Conservation (phyloP, 2,329 filamentous ascomycete genomes). For the Colletotrichum sp. region DNA sequence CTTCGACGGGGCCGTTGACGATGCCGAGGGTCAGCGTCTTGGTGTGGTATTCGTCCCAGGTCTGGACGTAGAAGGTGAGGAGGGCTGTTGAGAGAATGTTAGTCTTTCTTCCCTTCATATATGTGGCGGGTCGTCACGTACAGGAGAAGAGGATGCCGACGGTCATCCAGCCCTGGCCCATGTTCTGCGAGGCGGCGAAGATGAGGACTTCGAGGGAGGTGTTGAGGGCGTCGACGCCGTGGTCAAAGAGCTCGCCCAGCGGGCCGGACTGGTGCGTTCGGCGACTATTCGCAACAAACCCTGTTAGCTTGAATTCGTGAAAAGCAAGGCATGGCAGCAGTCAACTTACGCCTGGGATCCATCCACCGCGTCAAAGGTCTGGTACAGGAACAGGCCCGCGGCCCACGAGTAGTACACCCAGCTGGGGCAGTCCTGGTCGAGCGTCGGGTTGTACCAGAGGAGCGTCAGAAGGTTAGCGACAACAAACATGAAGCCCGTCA, state of each 20-base stretch:
- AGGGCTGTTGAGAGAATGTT: slow-evolving; percentile 58
- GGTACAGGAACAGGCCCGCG: slow-evolving; percentile 89
- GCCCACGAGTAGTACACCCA: slow-evolving; percentile 98
- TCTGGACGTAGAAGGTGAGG: slow-evolving; percentile 97
- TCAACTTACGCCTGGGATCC: slow-evolving; percentile 83
- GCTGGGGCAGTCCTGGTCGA: slow-evolving; percentile 89
- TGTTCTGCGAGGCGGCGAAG: slow-evolving; percentile 90
- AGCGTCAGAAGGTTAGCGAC: slow-evolving; percentile 88
- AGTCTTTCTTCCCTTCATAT: not conserved
- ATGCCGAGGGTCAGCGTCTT: slow-evolving; percentile 92
- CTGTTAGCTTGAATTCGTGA: not conserved
- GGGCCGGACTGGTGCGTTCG: slow-evolving; percentile 92
- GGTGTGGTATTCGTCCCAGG: slow-evolving; percentile 99
- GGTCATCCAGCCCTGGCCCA: slow-evolving; percentile 91
- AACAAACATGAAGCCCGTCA: slow-evolving; percentile 90
- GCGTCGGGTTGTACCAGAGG: slow-evolving; percentile 93
- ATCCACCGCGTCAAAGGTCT: slow-evolving; percentile 98
- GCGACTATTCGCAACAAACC: slow-evolving; percentile 57
- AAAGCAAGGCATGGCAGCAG: not conserved
- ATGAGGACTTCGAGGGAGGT: slow-evolving; percentile 92
- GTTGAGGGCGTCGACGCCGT: slow-evolving; percentile 96
- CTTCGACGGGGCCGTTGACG: slow-evolving; percentile 94
- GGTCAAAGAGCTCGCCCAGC: slow-evolving; percentile 94
- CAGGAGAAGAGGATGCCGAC: slow-evolving; percentile 83
- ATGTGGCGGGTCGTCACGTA: slow-evolving; percentile 42